These are phyloP conservation scores for Smittium culicis DNA, from an alignment of 371 early-diverging fungal genomes.

Conservation along the genomic window DNA sequence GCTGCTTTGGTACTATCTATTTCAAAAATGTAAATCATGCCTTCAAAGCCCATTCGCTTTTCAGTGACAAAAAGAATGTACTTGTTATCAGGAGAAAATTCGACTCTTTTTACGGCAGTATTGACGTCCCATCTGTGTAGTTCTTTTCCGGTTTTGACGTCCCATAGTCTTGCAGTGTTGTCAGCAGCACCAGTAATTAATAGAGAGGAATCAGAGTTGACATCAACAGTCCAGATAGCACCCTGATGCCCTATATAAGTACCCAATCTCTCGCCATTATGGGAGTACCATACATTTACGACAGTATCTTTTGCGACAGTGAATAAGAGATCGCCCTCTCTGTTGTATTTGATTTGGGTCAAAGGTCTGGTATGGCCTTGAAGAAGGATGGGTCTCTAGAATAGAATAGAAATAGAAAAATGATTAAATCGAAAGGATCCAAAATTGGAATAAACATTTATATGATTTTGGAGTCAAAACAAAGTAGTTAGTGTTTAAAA, in stretches of 20 bases:
- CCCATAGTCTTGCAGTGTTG: constrained; percentile 88
- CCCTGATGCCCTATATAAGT: constrained; percentile 92
- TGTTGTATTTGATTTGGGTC: constrained; percentile 97
- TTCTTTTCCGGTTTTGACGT: constrained; percentile 81
- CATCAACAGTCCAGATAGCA: constrained; percentile 88
- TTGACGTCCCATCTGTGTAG: constrained; percentile 77
- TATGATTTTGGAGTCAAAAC: no score
- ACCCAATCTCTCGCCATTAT: constrained; percentile 95
- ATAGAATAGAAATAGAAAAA: not conserved
- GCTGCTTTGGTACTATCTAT: constrained; percentile 23
- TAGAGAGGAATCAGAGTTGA: constrained; percentile 66
- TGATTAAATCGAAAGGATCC: no score
- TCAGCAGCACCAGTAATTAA: constrained; percentile 92
- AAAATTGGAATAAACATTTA: no score
- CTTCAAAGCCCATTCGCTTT: constrained; percentile 85
- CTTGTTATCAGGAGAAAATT: constrained; percentile 77
- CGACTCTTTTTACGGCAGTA: constrained; percentile 86
- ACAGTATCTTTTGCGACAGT: constrained; percentile 90
- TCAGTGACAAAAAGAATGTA: constrained; percentile 87
- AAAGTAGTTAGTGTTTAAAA: no score
- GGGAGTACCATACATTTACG: constrained; percentile 88
- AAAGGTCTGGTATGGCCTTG: constrained; percentile 96
- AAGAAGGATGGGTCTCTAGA: constrained; percentile 77
- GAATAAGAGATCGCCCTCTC: constrained; percentile 98
- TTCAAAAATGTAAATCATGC: constrained; percentile 62